Percentiles rank a stretch among this genome's conserved stretches.
These are phyloP conservation scores for Stagonosporopsis tanaceti DNA, from an alignment of 2,329 filamentous ascomycete species.

Conservation along the genomic window DNA sequence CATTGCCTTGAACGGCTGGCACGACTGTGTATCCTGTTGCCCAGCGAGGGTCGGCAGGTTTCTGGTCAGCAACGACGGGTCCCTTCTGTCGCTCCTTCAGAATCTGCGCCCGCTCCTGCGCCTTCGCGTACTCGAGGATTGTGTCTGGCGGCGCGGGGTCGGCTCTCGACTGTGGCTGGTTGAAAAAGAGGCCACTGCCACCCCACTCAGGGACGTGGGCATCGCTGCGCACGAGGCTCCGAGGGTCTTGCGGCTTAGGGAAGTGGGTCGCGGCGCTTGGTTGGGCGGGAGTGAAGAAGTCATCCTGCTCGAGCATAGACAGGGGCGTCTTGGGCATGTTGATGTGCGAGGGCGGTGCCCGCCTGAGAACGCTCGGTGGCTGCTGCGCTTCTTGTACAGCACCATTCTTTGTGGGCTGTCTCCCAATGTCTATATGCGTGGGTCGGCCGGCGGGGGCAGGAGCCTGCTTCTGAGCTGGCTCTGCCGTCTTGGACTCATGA, in stretches of 20 bases:
- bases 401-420: slow-evolving; percentile 55
- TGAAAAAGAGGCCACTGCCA: slow-evolving; percentile 64
- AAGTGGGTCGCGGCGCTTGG: slow-evolving; percentile 63
- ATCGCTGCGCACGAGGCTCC: slow-evolving; percentile 73
- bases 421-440: slow-evolving; percentile 51
- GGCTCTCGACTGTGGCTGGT: slow-evolving; percentile 80
- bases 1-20: slow-evolving; percentile 88
- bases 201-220: slow-evolving; percentile 82
- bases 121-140: slow-evolving; percentile 72
- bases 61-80: slow-evolving; percentile 27
- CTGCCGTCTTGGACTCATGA: slow-evolving; percentile 53
- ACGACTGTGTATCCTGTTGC: slow-evolving; percentile 84
- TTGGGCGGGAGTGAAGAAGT: slow-evolving; percentile 56
- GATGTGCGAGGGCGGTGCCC: slow-evolving; percentile 34
- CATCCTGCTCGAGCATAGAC: slow-evolving; percentile 49
- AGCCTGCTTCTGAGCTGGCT: slow-evolving; percentile 49
- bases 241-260: slow-evolving; percentile 56
- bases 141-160: slow-evolving; percentile 77
- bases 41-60: slow-evolving; percentile 58
- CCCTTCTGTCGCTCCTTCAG: slow-evolving; percentile 35
- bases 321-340: slow-evolving; percentile 53
- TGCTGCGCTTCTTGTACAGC: slow-evolving; percentile 39
- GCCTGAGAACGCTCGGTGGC: slow-evolving; percentile 52
- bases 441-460: slow-evolving; percentile 34
- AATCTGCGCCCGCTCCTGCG: slow-evolving; percentile 48